Percentiles rank a stretch among this genome's conserved stretches.
These are phyloP conservation scores for Fusarium pseudograminearum DNA, from an alignment of 2,329 filamentous ascomycete genomes.

Conservation along the genomic window DNA sequence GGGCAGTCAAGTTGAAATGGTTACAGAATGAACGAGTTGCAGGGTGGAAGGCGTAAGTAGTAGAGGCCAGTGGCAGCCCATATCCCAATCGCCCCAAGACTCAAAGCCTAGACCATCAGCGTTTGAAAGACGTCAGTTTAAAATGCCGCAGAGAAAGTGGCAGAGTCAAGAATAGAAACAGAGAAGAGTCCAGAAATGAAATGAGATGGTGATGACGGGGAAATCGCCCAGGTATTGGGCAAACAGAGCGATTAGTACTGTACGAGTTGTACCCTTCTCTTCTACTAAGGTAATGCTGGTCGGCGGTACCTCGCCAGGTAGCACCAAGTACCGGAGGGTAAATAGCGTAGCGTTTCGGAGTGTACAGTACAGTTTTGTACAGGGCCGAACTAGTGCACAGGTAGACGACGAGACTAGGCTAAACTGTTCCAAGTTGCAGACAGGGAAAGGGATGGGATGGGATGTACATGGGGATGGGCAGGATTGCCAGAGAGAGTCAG, in stretches of 20 bases:
- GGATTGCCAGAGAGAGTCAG: background rate
- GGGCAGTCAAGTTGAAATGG: slow-evolving; percentile 42
- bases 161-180: slow-evolving; percentile 36
- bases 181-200: slow-evolving; percentile 34
- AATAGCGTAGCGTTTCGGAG: slow-evolving; percentile 8
- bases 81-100: slow-evolving; percentile 55
- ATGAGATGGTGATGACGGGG: slow-evolving; percentile 40
- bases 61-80: slow-evolving; percentile 53
- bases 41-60: slow-evolving; percentile 50
- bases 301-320: background rate
- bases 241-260: slow-evolving; percentile 9
- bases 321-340: slow-evolving; percentile 31
- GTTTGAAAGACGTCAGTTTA: slow-evolving; percentile 20
- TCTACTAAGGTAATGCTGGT: background rate
- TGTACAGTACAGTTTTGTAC: background rate
- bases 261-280: slow-evolving; percentile 7
- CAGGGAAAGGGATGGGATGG: slow-evolving; percentile 39
- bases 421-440: slow-evolving; percentile 35
- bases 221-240: slow-evolving; percentile 24
- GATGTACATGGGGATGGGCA: background rate
- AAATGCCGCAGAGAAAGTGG: slow-evolving; percentile 21
- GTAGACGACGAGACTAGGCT: slow-evolving; percentile 4
- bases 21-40: slow-evolving; percentile 43
- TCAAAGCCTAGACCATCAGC: slow-evolving; percentile 54
- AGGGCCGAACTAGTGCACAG: slow-evolving; percentile 1